A percentile compares a stretch with the other conserved stretches of the same genome.
These are phyloP conservation scores for Jamesozyma gamospora DNA, from an alignment of 805 yeast genomes.

Conservation along the genomic window DNA sequence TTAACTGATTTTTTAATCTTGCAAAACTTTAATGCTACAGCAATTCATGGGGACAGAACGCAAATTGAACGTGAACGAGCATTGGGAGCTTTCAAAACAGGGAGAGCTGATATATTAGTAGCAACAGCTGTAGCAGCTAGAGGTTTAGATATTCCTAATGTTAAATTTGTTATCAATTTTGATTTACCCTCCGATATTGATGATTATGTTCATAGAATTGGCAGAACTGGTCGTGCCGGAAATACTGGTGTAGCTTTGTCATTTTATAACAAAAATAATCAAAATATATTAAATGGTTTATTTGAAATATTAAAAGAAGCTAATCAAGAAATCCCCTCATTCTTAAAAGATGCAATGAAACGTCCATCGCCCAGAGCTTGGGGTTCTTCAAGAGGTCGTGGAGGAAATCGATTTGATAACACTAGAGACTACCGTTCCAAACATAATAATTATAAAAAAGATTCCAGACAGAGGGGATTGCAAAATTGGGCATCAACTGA, in stretches of 20 bases:
- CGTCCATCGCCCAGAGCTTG: conserved; percentile 54
- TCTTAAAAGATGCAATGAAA: conserved; percentile 67
- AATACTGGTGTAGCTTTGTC: conserved; percentile 96
- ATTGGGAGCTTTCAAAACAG: conserved; percentile 80
- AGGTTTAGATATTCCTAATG: conserved; percentile 99
- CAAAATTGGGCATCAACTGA: not conserved
- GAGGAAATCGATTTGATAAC: conserved; percentile 28
- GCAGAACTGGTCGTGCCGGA: conserved; percentile 99
- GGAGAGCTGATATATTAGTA: conserved; percentile 84
- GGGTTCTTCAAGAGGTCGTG: conserved; percentile 28
- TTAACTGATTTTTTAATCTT: conserved; percentile 80
- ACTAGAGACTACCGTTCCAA: conserved; percentile 39
- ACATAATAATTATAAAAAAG: not conserved
- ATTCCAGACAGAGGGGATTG: not conserved
- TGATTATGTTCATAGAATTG: conserved; percentile 97
- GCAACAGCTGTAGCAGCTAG: conserved; percentile 99
- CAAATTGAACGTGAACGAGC: conserved; percentile 97
- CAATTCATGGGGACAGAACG: conserved; percentile 97
- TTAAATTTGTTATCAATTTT: conserved; percentile 91
- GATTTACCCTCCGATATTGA: conserved; percentile 94
- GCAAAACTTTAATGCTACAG: conserved; percentile 89
- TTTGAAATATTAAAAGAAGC: conserved; percentile 83
- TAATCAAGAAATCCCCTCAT: conserved; percentile 91
- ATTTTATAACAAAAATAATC: conserved; percentile 89
- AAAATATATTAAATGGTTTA: conserved; percentile 75